phyloP scores from a whole-genome alignment of 2,329 filamentous ascomycete genomes.

The Calonectria naviculata region DNA sequence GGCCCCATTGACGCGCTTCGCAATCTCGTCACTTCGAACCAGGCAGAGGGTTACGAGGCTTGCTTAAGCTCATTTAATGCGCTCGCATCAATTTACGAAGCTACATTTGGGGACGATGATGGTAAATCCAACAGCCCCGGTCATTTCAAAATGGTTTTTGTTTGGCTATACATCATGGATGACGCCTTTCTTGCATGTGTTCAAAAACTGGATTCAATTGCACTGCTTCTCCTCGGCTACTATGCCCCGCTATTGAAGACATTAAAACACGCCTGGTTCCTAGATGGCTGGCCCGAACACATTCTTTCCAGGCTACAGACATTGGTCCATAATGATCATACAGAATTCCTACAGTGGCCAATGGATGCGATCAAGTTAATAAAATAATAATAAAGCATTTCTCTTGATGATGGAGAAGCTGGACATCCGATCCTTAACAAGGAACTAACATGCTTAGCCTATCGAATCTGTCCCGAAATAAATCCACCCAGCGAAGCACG shows the following conservation, averaged over 20 bases:
- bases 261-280: conserved; percentile 32
- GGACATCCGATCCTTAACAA: too few relatives aligned
- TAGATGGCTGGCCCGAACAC: conserved; percentile 34
- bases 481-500: too few relatives aligned
- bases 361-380: not conserved
- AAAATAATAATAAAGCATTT: not conserved
- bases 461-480: too few relatives aligned
- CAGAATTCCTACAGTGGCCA: not conserved
- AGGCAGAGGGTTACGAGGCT: conserved; percentile 28
- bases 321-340: not conserved
- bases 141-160: not conserved
- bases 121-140: not conserved
- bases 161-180: conserved; percentile 8
- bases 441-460: too few relatives aligned
- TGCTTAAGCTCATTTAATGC: conserved; percentile 14
- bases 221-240: not conserved
- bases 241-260: conserved; percentile 35
- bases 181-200: not conserved
- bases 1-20: conserved; percentile 31
- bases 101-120: not conserved
- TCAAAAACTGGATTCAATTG: not conserved
- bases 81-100: not conserved
- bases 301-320: not conserved
- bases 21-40: conserved; percentile 31
- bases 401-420: not conserved